Conservation (phyloP, 331 rosid genomes). For the Erythrophleum ivorense region DNA sequence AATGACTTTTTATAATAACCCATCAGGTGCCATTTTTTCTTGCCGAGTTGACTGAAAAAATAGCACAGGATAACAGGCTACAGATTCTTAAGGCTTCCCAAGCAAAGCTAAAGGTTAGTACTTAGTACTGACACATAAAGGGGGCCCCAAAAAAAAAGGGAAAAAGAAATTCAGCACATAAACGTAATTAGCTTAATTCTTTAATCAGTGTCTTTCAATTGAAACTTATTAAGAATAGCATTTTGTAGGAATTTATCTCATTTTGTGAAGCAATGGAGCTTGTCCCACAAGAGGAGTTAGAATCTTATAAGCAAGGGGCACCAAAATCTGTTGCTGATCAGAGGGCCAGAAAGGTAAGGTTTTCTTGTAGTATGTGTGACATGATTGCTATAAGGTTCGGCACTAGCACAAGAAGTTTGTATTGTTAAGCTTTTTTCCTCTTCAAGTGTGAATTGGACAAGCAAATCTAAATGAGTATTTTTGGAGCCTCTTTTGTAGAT, state of each 20-base stretch:
- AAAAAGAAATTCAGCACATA: not conserved
- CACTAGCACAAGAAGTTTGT: not conserved
- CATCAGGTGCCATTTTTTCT: constrained; percentile 86
- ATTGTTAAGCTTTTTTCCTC: not conserved
- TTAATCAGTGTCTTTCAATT: constrained; percentile 3
- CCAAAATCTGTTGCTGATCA: constrained; percentile 66
- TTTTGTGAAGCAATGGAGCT: constrained; percentile 91
- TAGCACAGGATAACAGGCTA: constrained; percentile 75
- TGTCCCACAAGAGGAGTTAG: constrained; percentile 80
- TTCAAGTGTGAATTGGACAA: constrained; percentile 21
- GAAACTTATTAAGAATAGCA: constrained; percentile 12
- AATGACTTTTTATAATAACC: constrained; percentile 17
- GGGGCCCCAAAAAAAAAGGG: not conserved
- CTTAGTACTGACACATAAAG: constrained; percentile 12
- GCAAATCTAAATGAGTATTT: constrained; percentile 4
- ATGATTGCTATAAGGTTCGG: constrained; percentile 2
- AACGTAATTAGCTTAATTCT: not conserved
- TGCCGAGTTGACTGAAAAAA: constrained; percentile 81
- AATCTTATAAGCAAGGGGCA: constrained; percentile 53
- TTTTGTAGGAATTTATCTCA: constrained; percentile 72
- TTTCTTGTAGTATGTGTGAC: not conserved
- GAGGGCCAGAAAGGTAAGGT: constrained; percentile 80
- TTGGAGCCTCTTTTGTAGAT: constrained; percentile 55
- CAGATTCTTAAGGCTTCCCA: constrained; percentile 72
- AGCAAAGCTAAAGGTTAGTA: constrained; percentile 73